Percentiles rank a stretch among this genome's conserved stretches.
These are phyloP conservation scores for Anisodus tanguticus DNA, from an alignment of 257 asterid species.

Conservation along the genomic window DNA sequence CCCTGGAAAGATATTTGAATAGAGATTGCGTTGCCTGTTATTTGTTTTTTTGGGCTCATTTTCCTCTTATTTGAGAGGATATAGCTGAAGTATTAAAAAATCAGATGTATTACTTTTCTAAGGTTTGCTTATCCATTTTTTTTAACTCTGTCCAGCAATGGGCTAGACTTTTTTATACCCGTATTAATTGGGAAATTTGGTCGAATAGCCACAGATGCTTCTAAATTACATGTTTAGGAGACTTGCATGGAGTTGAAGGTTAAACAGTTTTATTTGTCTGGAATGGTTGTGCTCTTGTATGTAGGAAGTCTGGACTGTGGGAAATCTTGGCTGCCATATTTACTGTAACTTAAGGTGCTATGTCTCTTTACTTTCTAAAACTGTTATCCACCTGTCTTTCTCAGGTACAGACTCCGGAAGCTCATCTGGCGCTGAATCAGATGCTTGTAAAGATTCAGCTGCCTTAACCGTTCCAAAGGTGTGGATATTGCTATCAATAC, in stretches of 20 bases:
- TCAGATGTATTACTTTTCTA: neutral
- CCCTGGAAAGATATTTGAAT: neutral
- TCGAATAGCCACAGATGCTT: neutral
- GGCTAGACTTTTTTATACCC: neutral
- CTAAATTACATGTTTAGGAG: neutral
- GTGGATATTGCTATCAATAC: neutral
- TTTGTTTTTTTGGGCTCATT: neutral
- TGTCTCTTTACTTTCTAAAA: neutral
- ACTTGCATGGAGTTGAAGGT: neutral
- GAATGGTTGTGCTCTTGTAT: neutral
- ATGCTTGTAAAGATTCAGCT: conserved; percentile 46
- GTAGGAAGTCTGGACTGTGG: neutral
- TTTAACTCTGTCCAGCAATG: neutral
- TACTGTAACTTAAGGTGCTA: neutral
- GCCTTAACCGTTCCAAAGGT: conserved; percentile 36
- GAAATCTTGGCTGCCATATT: neutral
- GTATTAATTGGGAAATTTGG: neutral
- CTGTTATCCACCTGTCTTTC: neutral
- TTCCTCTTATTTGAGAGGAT: neutral
- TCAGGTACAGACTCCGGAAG: conserved; percentile 49
- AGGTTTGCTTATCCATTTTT: neutral
- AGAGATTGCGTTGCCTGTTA: neutral
- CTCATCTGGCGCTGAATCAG: conserved; percentile 55
- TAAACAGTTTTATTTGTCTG: neutral
- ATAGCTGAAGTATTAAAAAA: neutral